Conservation (phyloP, 371 early-diverging fungal species). For the Enterocytospora artemiae region DNA sequence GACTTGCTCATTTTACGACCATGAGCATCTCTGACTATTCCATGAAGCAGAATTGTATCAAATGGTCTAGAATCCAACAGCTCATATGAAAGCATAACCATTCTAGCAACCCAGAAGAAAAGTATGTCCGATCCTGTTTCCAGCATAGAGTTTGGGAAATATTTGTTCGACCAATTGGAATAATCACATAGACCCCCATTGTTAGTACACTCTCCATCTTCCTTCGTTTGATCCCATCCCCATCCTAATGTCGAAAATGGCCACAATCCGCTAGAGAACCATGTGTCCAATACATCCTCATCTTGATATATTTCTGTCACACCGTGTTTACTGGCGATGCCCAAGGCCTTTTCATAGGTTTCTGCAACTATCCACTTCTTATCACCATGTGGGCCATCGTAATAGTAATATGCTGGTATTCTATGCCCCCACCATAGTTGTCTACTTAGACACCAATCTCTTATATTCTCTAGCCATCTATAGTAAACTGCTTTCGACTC, state of each 20-base stretch:
- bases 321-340: slow-evolving; percentile 43
- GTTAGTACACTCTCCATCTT: neutral
- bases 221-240: slow-evolving; percentile 48
- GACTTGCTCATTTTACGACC: slow-evolving; percentile 98
- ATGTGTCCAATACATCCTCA: slow-evolving; percentile 94
- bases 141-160: slow-evolving; percentile 79
- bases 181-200: neutral
- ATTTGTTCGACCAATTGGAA: slow-evolving; percentile 52
- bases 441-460: slow-evolving; percentile 88
- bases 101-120: slow-evolving; percentile 99
- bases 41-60: slow-evolving; percentile 74
- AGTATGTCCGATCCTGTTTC: slow-evolving; percentile 98
- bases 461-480: slow-evolving; percentile 85
- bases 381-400: slow-evolving; percentile 36
- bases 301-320: slow-evolving; percentile 63
- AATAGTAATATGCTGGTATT: slow-evolving; percentile 82
- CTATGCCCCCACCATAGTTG: slow-evolving; percentile 99
- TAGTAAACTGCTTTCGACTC: slow-evolving; percentile 81
- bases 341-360: slow-evolving; percentile 67
- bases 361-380: slow-evolving; percentile 77
- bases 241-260: slow-evolving; percentile 92
- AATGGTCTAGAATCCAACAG: slow-evolving; percentile 86
- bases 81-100: slow-evolving; percentile 94
- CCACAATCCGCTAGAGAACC: slow-evolving; percentile 98
- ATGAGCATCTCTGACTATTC: slow-evolving; percentile 95